A percentile compares a stretch with the other conserved stretches of the same genome.
Conservation (phyloP, 140 eudicot genomes). For the Oenanthe javanica region DNA sequence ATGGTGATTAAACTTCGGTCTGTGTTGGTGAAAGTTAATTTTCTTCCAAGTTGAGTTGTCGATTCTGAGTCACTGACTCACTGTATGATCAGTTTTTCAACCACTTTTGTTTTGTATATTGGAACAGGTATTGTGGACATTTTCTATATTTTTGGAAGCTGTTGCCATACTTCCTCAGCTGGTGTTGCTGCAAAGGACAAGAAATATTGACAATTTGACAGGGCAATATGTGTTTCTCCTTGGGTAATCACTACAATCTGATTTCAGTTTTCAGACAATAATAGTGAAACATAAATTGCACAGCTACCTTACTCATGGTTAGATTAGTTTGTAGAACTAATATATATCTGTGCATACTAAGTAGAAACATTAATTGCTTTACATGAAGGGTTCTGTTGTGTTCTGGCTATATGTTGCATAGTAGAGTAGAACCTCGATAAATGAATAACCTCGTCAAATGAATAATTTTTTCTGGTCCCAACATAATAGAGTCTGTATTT, state of each 20-base stretch:
- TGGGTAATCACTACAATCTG: constrained; percentile 44
- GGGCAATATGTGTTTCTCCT: constrained; percentile 92
- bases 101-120: constrained; percentile 4
- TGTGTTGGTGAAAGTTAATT: neutral
- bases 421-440: neutral
- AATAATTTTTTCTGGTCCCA: too few relatives aligned
- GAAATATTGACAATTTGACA: constrained; percentile 92
- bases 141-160: constrained; percentile 88
- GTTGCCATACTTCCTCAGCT: constrained; percentile 97
- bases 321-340: neutral
- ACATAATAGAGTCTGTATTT: too few relatives aligned
- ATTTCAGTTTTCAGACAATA: neutral
- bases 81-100: neutral
- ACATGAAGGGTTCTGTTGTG: neutral
- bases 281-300: neutral
- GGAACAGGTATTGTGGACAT: constrained; percentile 87
- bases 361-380: neutral
- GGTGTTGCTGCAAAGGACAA: constrained; percentile 91
- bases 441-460: too few relatives aligned
- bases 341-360: neutral
- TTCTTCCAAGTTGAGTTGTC: neutral
- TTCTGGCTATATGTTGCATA: neutral
- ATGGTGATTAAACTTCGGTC: neutral
- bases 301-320: neutral
- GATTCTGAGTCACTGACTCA: neutral